Base-by-base conservation (phyloP, 148 eudicot species). In the Amaranthus cruentus region DNA sequence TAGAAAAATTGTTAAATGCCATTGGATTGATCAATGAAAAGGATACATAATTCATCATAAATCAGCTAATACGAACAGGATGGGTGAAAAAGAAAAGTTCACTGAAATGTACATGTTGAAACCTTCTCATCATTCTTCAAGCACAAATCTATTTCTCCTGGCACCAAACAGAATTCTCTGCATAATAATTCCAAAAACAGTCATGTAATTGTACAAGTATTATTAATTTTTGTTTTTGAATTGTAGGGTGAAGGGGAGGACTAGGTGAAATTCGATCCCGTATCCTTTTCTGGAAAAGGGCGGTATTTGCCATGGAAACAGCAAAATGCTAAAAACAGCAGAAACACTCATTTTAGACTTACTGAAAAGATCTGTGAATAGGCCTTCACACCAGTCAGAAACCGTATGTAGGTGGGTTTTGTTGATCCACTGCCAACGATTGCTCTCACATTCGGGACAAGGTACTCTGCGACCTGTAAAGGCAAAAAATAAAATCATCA, bases 141-240 rank as follows among this genome's bases (percentile, higher is more conserved):
- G 79, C 74, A 91, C 82, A 64, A 87, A 86, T 65, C 89, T 77
- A 59, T 94, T 94, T 73, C 97, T 88, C 72, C 98, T 85, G 28
- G 98, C 97, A 82, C 98, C 98, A 82, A 94, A 94, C 51, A 96
- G 91, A 15, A 94, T 58, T 74, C 98, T 89, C 98, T 94, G 82
- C 59, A 76, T 44, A 70, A 69, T 21, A 7, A 66, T 52, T 15
- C 59, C 4, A 47, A 47, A 15, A 61, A 8, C 9, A 49, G 38
- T 28, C 38, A 28, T 28, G 38, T 28, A 28, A 28, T 28, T 28
- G 38, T 28, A 18, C 18, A 18, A 18, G 18, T 18, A 18, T 18
- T 18, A 18, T 18, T 18, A 18, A 18, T 18, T 18, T 18, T 18
- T 18, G 18, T 18, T 18, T 18, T 18, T 18, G 18, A 2, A 28